These are phyloP conservation scores for Claviceps fusiformis DNA, from an alignment of 2,329 filamentous ascomycete species.

Conservation along the genomic window DNA sequence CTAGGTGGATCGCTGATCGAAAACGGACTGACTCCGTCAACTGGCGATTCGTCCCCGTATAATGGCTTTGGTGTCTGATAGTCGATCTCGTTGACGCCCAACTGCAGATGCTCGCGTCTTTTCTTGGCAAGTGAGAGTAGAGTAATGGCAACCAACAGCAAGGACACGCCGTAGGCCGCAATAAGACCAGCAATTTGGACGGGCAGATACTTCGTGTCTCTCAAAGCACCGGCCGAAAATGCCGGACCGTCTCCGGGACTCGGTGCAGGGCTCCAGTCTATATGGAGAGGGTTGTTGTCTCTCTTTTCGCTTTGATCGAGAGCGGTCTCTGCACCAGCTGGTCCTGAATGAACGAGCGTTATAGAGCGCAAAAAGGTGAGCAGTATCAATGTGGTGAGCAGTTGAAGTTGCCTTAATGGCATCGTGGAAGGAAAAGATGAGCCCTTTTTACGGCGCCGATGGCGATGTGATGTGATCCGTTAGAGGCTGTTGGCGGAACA, in stretches of 20 bases:
- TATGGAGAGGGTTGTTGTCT: constrained; percentile 25
- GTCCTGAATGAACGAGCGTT: constrained; percentile 14
- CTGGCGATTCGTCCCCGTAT: constrained; percentile 12
- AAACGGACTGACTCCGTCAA: not conserved
- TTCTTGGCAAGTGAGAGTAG: constrained; percentile 47
- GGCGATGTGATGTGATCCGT: constrained; percentile 27
- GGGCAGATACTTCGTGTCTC: constrained; percentile 55
- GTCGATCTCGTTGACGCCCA: constrained; percentile 39
- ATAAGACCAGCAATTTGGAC: constrained; percentile 74
- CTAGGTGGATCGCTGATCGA: not conserved
- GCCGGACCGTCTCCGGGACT: constrained; percentile 46
- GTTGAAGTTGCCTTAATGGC: constrained; percentile 19
- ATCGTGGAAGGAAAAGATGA: constrained; percentile 25
- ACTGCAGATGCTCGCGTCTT: constrained; percentile 36
- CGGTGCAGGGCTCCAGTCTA: constrained; percentile 34
- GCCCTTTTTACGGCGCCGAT: constrained; percentile 19
- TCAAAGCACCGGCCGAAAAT: constrained; percentile 41
- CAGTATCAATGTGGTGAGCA: constrained; percentile 13
- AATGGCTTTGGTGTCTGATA: constrained; percentile 19
- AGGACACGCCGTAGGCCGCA: constrained; percentile 66
- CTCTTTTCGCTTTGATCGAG: constrained; percentile 10
- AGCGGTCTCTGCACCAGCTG: constrained; percentile 3
- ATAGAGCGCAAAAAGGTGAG: constrained; percentile 15
- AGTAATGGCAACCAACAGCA: constrained; percentile 57
- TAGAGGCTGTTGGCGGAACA: constrained; percentile 34